Base-by-base conservation (phyloP, 495 filamentous ascomycete genomes). In the Hypoxylon lienhwacheense region DNA sequence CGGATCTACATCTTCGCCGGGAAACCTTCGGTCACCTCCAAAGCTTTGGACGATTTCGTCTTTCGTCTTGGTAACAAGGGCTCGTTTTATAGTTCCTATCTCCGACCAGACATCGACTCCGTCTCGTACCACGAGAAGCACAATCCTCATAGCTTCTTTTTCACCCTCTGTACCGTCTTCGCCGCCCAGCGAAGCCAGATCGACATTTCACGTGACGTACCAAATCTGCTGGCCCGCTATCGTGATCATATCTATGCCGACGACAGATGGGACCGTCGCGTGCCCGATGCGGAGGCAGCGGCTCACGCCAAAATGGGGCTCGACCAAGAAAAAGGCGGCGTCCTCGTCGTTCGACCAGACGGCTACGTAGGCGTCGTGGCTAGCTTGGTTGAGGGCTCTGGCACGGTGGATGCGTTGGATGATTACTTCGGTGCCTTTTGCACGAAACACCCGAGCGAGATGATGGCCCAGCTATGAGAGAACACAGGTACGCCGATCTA, bases 261-360 rank as follows among this genome's bases (percentile, higher is more conserved):
- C 58, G 88, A 95, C 69, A 78, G 88, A 32, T 86, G 84, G 77
- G 88, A 92, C 67, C 72, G 77, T 33, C 74, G 81, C 8, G 84
- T 87, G 1, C 86, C 86, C 0, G 73, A 84, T 35, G 85, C 86
- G 14, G 73, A 72, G 51, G 88, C 84, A 20, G 76, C 88, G 7
- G 89, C 90, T 19, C 90, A 96, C 74, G 83, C 86, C 39, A 95
- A 92, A 79, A 87, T 95, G 77, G 90, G 90, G 0, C 67, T 95
- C 17, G 79, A 88, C 57, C 70, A 84, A 59, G 84, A 86, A 47
- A 79, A 72, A 61, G 90, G 90, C 16, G 89, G 84, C 44, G 78
- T 95, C 5, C 82, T 93, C 10, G 84, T 96, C 29, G 88, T 91
- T 21, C 73, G 90, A 34, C 90, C 90, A 0, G 90, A 96, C 69